Percentiles rank a stretch among this genome's conserved stretches.
These are phyloP conservation scores for Fusarium odoratissimum DNA, from an alignment of 2,329 filamentous ascomycete genomes.

Conservation along the genomic window DNA sequence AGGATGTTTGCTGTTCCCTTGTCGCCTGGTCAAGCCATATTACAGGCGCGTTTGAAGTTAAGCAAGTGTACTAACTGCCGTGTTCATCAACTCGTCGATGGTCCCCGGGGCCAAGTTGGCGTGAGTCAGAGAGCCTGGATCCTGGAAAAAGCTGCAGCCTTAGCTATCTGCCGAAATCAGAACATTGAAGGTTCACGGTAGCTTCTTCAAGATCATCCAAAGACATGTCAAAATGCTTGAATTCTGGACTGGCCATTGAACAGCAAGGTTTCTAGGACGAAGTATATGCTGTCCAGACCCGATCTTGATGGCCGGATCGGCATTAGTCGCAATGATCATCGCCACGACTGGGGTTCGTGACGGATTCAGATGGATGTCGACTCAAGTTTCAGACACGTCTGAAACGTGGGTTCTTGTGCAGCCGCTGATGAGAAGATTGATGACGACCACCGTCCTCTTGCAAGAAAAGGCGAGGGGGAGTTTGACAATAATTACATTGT, in stretches of 20 bases:
- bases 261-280: not conserved
- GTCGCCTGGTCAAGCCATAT: not conserved
- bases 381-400: conserved; percentile 32
- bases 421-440: conserved; percentile 7
- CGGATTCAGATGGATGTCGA: conserved; percentile 17
- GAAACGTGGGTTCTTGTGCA: conserved; percentile 25
- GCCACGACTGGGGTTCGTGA: conserved; percentile 13
- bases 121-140: not conserved
- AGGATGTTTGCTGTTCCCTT: not conserved
- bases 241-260: not conserved
- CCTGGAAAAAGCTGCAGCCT: not conserved
- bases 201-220: not conserved
- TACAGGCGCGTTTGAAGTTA: not conserved
- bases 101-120: not conserved
- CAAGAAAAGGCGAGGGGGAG: not conserved
- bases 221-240: not conserved
- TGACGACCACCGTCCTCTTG: conserved; percentile 12
- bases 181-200: not conserved
- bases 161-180: not conserved
- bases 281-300: not conserved
- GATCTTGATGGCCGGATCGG: not conserved
- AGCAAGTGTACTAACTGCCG: not conserved
- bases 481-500: conserved; percentile 14
- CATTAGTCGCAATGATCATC: not conserved
- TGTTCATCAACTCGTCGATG: not conserved